Evolutionary conservation across 2,329 filamentous ascomycete genomes (phyloP).

Genomic region (Xylaria sp.): DNA sequence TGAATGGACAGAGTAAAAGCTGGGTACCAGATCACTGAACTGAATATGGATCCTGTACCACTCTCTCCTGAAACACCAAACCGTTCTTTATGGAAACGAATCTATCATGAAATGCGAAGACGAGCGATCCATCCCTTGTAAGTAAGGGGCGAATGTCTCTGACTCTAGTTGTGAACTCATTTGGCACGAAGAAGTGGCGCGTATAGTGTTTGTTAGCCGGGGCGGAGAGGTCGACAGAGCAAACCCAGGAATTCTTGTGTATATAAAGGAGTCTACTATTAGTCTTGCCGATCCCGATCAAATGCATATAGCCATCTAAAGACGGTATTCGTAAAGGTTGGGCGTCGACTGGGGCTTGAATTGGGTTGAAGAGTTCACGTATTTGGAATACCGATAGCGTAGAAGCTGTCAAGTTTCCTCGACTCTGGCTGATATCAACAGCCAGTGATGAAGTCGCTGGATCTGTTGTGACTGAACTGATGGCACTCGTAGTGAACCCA

Average conservation of each 20-base stretch:
- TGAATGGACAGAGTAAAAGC: too few species aligned
- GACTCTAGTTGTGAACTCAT: slow-evolving; percentile 9
- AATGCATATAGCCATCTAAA: neutral
- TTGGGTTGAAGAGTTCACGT: neutral
- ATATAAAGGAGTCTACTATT: neutral
- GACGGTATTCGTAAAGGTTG: neutral
- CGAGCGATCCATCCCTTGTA: neutral
- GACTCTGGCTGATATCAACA: neutral
- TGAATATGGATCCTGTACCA: neutral
- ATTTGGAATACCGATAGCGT: neutral
- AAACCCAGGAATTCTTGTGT: slow-evolving; percentile 9
- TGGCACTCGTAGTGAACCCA: neutral
- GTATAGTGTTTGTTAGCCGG: neutral
- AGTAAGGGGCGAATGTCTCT: slow-evolving; percentile 6
- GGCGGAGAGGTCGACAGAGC: neutral
- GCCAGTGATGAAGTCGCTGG: neutral
- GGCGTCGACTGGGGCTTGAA: neutral
- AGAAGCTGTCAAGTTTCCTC: neutral
- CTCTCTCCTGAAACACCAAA: slow-evolving; percentile 1
- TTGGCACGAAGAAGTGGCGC: slow-evolving; percentile 9
- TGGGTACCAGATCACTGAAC: neutral
- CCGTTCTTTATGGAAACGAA: slow-evolving; percentile 14
- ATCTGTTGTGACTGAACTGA: neutral
- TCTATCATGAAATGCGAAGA: slow-evolving; percentile 11
- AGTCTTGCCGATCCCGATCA: neutral